A percentile compares a stretch with the other conserved stretches of the same genome.
These are phyloP conservation scores for Phlyctochytrium planicorne DNA, from an alignment of 192 early-diverging fungal species.

Conservation along the genomic window DNA sequence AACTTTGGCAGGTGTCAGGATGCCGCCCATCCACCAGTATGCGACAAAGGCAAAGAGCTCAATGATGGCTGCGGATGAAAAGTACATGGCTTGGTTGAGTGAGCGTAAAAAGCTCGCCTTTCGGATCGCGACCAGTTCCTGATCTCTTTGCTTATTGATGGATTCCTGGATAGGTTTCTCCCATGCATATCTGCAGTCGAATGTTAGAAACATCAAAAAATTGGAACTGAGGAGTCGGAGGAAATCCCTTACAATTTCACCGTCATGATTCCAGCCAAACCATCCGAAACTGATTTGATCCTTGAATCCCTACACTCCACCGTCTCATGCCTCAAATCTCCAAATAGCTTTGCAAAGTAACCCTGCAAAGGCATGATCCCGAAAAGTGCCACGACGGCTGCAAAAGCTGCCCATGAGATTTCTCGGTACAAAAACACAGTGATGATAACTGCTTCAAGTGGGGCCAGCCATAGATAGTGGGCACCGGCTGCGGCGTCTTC, in stretches of 20 bases:
- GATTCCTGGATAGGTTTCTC: conserved; percentile 36
- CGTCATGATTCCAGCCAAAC: conserved; percentile 42
- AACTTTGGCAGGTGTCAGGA: conserved; percentile 36
- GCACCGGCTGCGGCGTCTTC: conserved; percentile 31
- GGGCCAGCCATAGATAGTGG: conserved; percentile 33
- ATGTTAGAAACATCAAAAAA: too few species aligned
- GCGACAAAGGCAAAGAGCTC: conserved; percentile 38
- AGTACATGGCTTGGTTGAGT: conserved; percentile 48
- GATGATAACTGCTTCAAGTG: conserved; percentile 29
- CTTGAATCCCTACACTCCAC: conserved; percentile 30
- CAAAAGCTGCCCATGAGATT: conserved; percentile 35
- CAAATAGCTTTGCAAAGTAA: conserved; percentile 33
- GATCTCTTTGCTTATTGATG: conserved; percentile 28
- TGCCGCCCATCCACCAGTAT: conserved; percentile 37
- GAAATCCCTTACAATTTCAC: conserved; percentile 37
- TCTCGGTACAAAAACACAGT: conserved; percentile 38
- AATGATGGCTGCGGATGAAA: conserved; percentile 32
- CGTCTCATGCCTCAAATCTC: conserved; percentile 18
- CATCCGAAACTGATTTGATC: conserved; percentile 42
- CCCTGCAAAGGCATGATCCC: conserved; percentile 42
- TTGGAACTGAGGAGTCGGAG: too few species aligned
- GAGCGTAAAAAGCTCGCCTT: conserved; percentile 35
- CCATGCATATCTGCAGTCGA: too few species aligned
- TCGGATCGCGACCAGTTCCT: conserved; percentile 25
- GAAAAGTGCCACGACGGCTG: conserved; percentile 17